A percentile compares a stretch with the other conserved stretches of the same genome.
These are phyloP conservation scores for Psophocarpus tetragonolobus DNA, from an alignment of 306 rosid genomes.

Conservation along the genomic window DNA sequence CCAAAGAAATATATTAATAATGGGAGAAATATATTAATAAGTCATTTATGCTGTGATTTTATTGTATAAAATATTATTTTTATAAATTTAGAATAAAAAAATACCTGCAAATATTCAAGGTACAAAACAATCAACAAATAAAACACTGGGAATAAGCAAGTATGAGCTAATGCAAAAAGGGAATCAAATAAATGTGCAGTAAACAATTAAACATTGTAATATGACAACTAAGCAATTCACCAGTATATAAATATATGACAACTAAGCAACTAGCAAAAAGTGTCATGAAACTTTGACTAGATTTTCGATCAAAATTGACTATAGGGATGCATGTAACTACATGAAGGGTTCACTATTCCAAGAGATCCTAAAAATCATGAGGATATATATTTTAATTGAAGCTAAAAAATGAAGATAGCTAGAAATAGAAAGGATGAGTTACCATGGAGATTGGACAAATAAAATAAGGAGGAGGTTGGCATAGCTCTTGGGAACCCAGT, in stretches of 20 bases:
- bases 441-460: constrained; percentile 87
- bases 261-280: background rate
- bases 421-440: constrained; percentile 19
- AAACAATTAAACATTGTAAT: too few relatives aligned
- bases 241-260: too few relatives aligned
- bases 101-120: too few relatives aligned
- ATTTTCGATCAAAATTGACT: background rate
- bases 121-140: background rate
- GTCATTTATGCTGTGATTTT: too few relatives aligned
- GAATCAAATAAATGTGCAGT: background rate
- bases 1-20: too few relatives aligned
- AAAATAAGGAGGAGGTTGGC: constrained; percentile 69
- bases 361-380: constrained; percentile 7
- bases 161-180: background rate
- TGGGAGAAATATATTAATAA: too few relatives aligned
- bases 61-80: too few relatives aligned
- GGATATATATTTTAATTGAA: background rate
- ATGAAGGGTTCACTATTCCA: background rate
- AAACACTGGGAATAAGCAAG: background rate
- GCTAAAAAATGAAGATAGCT: constrained; percentile 14
- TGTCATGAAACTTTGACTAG: background rate
- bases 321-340: background rate
- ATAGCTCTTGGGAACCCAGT: constrained; percentile 53
- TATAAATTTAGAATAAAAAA: too few relatives aligned
- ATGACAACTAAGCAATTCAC: constrained; percentile 1